A percentile compares a stretch with the other conserved stretches of the same genome.
Conservation (phyloP, 441 rosid species). For the Cnidoscolus chayamansa region DNA sequence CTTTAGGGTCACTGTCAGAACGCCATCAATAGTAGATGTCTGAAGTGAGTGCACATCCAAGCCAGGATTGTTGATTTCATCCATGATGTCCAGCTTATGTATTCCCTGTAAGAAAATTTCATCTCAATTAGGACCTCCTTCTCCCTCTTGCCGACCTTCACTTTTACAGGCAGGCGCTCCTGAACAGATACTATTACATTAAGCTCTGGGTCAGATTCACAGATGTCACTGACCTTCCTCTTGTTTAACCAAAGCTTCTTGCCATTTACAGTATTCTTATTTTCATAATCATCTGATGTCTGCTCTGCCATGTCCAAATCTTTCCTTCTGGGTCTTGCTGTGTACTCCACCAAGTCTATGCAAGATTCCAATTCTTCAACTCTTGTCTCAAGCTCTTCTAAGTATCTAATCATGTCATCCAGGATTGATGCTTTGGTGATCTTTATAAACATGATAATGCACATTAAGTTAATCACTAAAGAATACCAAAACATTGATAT, state of each 20-base stretch:
- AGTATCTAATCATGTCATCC: conserved; percentile 53
- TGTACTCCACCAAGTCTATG: conserved; percentile 48
- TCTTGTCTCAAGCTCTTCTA: conserved; percentile 59
- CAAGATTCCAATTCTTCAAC: conserved; percentile 79
- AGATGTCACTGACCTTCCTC: conserved; percentile 52
- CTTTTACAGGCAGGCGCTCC: conserved; percentile 32
- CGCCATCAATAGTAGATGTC: conserved; percentile 54
- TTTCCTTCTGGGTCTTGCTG: conserved; percentile 42
- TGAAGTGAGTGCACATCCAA: conserved; percentile 61
- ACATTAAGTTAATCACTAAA: not conserved
- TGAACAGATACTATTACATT: not conserved
- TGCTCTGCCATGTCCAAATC: conserved; percentile 45
- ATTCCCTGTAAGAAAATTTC: conserved; percentile 58
- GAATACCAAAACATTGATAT: no score
- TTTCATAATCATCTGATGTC: conserved; percentile 61
- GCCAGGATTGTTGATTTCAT: conserved; percentile 59
- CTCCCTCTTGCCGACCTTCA: conserved; percentile 56
- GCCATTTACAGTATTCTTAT: conserved; percentile 28
- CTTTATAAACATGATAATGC: conserved; percentile 33
- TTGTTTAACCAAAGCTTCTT: conserved; percentile 52
- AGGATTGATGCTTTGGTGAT: conserved; percentile 58
- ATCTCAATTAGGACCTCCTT: conserved; percentile 63
- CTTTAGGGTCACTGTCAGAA: conserved; percentile 50
- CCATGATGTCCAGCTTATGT: conserved; percentile 74
- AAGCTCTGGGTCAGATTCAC: conserved; percentile 32